Evolutionary conservation across 139 green algal genomes (phyloP), one percentile per base, ranked within the genome.

Genomic region (Picochlorum sp.): DNA sequence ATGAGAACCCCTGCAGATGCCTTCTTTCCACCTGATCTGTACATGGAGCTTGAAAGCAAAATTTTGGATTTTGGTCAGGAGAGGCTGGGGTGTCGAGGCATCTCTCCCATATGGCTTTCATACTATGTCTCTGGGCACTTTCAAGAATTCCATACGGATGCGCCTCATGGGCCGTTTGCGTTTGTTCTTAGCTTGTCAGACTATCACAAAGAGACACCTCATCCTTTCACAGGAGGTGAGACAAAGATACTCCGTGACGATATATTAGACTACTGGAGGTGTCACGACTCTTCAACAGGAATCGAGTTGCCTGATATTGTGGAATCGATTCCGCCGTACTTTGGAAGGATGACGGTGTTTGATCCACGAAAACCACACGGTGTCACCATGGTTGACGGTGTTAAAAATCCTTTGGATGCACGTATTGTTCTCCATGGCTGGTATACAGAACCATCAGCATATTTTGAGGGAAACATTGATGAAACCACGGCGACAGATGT

Each of bases 371-470:
- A 89, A 15, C 87, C 87, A 23, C 87, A 95, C 60, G 85, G 85
- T 11, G 87, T 91, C 49, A 59, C 73, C 4, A 62, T 66, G 37
- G 84, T 93, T 30, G 49, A 68, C 24, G 87, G 87, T 61, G 85
- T 74, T 0, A 57, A 68, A 0, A 83, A 92, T 62, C 81, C 85
- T 8, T 63, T 65, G 6, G 55, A 90, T 54, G 83, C 67, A 0
- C 71, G 87, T 13, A 67, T 95, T 13, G 87, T 92, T 57, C 70
- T 95, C 64, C 84, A 92, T 52, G 87, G 87, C 44, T 95, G 87
- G 87, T 95, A 88, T 65, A 88, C 81, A 18, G 75, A 84, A 44
- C 87, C 85, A 3, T 61, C 68, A 16, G 83, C 84, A 5, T 91
- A 87, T 49, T 89, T 86, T 49, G 50, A 62, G 57, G 83, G 83